Base-by-base conservation (phyloP, 179 eudicot genomes). In the Vitellaria paradoxa region DNA sequence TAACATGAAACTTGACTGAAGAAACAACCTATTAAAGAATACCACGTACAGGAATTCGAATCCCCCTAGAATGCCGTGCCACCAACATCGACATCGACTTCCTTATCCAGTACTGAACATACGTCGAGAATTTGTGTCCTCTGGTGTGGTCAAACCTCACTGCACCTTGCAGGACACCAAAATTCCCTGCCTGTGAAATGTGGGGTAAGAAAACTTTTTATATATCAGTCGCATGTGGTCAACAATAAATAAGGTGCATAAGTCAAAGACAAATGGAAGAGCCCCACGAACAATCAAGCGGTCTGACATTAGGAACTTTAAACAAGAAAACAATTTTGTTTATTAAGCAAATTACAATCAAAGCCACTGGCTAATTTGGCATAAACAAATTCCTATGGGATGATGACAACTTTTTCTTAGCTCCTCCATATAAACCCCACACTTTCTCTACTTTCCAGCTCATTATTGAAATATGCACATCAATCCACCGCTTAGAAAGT, bases 131-230 rank as follows among this genome's bases (percentile, higher is more conserved):
- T 74, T 85, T 85, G 82, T 85, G 90, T 37, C 98, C 98, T 77
- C 90, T 92, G 20, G 87, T 88, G 81, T 87, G 91, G 70, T 94
- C 98, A 80, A 94, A 94, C 82, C 96, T 88, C 80, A 85, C 88
- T 37, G 98, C 98, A 18, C 98, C 98, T 90, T 89, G 90, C 72
- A 94, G 82, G 68, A 92, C 89, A 74, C 98, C 97, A 50, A 88
- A 60, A 59, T 84, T 88, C 62, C 98, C 98, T 74, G 97, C 98
- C 97, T 93, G 88, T 65, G 55, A 63, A 78, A 68, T 72, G 50
- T 62, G 40, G 75, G 3, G 55, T 21, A 53, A 52, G 61, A 30
- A 3, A 15, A 45, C 46, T 13, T 13, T 46, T 62, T 49, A 49
- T 47, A 49, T 18, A 15, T 24, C 11, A 47, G 70, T 42, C 47